These are phyloP conservation scores for Iodosphaeria phyllophila DNA, from an alignment of 2,329 filamentous ascomycete species.

Conservation along the genomic window DNA sequence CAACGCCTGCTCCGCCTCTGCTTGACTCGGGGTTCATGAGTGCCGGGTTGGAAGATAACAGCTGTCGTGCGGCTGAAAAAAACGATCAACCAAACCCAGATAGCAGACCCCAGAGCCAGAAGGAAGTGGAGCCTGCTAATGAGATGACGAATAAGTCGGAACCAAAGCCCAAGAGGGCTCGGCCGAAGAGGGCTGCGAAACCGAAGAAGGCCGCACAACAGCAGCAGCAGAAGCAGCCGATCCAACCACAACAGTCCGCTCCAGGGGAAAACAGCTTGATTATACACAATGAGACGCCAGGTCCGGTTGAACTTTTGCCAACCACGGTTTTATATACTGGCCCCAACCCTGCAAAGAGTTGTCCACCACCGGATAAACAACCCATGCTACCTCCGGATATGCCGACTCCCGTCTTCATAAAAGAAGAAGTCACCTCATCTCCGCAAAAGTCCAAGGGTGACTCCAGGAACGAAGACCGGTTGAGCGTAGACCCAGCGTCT, in stretches of 20 bases:
- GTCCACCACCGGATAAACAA: neutral
- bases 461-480: neutral
- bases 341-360: conserved; percentile 5
- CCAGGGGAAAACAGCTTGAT: conserved; percentile 11
- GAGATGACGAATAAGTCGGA: conserved; percentile 15
- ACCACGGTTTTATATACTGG: conserved; percentile 23
- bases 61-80: conserved; percentile 39
- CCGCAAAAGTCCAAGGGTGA: neutral
- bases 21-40: conserved; percentile 75
- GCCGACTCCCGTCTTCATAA: neutral
- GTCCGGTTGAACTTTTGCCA: conserved; percentile 22
- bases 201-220: too few species aligned
- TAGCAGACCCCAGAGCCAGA: conserved; percentile 12
- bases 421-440: neutral
- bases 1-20: conserved; percentile 36
- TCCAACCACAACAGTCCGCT: conserved; percentile 4
- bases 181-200: too few species aligned
- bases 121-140: too few species aligned
- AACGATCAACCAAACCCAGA: conserved; percentile 25
- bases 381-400: neutral
- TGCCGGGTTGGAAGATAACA: conserved; percentile 51
- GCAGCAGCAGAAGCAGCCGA: conserved; percentile 8
- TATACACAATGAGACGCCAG: conserved; percentile 23
- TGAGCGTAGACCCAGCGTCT: conserved; percentile 2
- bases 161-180: conserved; percentile 14